Base-by-base conservation (phyloP, 2,329 filamentous ascomycete genomes). In the Aspergillus sp. region DNA sequence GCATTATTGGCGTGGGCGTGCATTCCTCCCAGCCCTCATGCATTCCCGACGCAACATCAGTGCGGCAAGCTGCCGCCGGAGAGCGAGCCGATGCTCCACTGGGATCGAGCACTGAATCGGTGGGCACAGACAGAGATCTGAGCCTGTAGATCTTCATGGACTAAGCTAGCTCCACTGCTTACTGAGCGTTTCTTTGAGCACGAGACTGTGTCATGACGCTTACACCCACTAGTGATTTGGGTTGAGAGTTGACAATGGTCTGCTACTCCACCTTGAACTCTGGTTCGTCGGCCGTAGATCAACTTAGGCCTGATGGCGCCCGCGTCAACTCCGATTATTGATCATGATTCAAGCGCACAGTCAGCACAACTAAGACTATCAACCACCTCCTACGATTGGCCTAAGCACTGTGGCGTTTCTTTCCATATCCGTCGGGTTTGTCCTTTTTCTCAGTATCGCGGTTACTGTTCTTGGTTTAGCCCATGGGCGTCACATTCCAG, bases 401-500 rank as follows among this genome's bases (percentile, higher is more conserved):
- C 46, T 49, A 49, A 49, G 41, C 47, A 42, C 30, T 39, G 36
- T 45, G 44, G 32, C 19, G 7, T 36, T 30, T 43, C 52, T 43
- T 49, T 41, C 47, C 46, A 51, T 50, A 56, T 60, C 56, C 36
- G 52, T 60, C 54, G 53, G 49, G 44, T 40, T 44, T 49, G 52
- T 53, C 27, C 9, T 26, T 1, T 39, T 51, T 57, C 60, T 54
- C 57, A 55, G 57, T 50, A 44, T 41, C 33, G 40, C 47, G 41
- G 33, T 29, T 50, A 51, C 61, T 61, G 63, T 46, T 64, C 66
- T 55, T 52, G 59, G 65, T 41, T 53, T 62, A 63, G 60, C 52
- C 61, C 63, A 59, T 56, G 48, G 54, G 49, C 56, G 61, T 62
- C 62, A 51, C 64, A 67, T 68, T 67, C 60, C 55, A 48, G 34